Percentiles rank a stretch among this genome's conserved stretches.
Evolutionary conservation across 106 monocot species (phyloP).

Genomic region (Phalaenopsis aphrodite): DNA sequence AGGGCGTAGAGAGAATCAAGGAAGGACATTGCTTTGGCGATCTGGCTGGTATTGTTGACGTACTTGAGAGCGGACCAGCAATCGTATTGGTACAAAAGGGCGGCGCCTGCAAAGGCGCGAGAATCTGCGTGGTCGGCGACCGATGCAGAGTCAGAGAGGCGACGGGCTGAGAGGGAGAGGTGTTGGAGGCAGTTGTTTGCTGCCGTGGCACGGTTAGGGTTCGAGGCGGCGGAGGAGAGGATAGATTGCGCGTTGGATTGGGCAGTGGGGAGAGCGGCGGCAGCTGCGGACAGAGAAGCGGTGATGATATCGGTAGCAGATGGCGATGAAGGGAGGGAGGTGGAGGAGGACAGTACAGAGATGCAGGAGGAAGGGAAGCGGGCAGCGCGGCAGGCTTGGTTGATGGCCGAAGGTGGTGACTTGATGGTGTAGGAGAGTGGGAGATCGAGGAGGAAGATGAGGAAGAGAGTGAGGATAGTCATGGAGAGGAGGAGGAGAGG

Average conservation of each 20-base stretch:
- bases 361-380: conserved; percentile 27
- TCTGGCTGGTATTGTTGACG: conserved; percentile 47
- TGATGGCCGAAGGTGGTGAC: not conserved
- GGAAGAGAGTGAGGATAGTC: conserved; percentile 1
- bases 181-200: conserved; percentile 45
- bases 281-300: conserved; percentile 18
- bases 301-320: conserved; percentile 15
- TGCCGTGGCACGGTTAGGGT: conserved; percentile 32
- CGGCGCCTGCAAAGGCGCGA: conserved; percentile 39
- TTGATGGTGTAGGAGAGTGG: not conserved
- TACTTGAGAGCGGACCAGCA: conserved; percentile 71
- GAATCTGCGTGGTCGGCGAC: not conserved
- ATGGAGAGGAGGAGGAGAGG: conserved; percentile 16
- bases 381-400: conserved; percentile 31
- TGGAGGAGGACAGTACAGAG: conserved; percentile 19
- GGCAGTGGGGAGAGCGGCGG: conserved; percentile 19
- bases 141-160: conserved; percentile 9
- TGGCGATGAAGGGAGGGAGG: conserved; percentile 24
- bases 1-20: conserved; percentile 16
- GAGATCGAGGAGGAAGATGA: conserved; percentile 11
- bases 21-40: conserved; percentile 39
- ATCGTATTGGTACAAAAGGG: conserved; percentile 80
- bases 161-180: conserved; percentile 24
- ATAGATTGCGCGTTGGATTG: conserved; percentile 34
- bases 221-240: conserved; percentile 35